phyloP scores from a whole-genome alignment of 257 asterid species.

The Ballota nigra region DNA sequence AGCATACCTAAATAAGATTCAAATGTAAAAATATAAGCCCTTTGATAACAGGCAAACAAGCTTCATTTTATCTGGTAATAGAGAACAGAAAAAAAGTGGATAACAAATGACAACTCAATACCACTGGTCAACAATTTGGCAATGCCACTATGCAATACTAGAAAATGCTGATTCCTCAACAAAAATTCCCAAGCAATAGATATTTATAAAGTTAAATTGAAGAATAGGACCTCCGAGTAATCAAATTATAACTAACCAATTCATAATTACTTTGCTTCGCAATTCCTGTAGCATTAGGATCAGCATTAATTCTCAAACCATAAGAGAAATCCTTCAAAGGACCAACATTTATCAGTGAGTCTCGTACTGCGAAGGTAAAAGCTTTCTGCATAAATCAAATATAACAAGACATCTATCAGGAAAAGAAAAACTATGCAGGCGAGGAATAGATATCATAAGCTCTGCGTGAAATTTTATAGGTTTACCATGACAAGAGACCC shows the following conservation, averaged over 20 bases:
- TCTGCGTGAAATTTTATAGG: background rate
- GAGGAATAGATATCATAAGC: slow-evolving; percentile 17
- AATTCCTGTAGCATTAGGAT: slow-evolving; percentile 75
- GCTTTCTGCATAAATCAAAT: slow-evolving; percentile 59
- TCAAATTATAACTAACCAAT: slow-evolving; percentile 61
- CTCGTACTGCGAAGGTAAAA: slow-evolving; percentile 90
- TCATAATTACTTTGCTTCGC: slow-evolving; percentile 94
- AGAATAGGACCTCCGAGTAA: background rate
- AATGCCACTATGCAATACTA: slow-evolving; percentile 19
- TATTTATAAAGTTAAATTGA: background rate
- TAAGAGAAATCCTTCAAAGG: slow-evolving; percentile 87
- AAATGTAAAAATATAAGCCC: slow-evolving; percentile 19
- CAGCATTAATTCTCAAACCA: slow-evolving; percentile 88
- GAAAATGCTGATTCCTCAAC: slow-evolving; percentile 15
- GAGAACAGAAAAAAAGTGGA: slow-evolving; percentile 12
- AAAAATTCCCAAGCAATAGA: slow-evolving; percentile 19
- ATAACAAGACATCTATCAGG: slow-evolving; percentile 25
- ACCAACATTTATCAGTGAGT: slow-evolving; percentile 87
- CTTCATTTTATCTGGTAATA: slow-evolving; percentile 12
- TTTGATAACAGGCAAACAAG: slow-evolving; percentile 18
- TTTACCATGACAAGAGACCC: background rate
- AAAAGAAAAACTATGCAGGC: slow-evolving; percentile 9
- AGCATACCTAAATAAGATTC: slow-evolving; percentile 71
- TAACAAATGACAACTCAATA: slow-evolving; percentile 7
- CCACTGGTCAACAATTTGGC: background rate